Percentiles rank a stretch among this genome's conserved stretches.
Evolutionary conservation across 768 basidiomycete species (phyloP).

Genomic region (Collybia nuda): DNA sequence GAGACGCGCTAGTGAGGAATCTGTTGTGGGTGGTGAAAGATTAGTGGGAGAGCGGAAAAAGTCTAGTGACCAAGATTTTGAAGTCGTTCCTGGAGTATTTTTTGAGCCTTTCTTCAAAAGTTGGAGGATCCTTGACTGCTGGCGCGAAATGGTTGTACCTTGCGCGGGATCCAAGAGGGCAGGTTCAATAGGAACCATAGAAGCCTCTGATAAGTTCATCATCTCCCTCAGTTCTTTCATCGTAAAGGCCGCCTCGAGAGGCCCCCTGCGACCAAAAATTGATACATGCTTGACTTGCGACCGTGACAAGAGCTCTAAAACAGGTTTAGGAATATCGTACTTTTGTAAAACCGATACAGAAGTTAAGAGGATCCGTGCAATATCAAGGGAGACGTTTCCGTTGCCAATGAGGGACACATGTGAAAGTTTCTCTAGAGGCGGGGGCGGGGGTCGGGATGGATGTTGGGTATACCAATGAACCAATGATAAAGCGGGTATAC

Average conservation of each 20-base stretch:
- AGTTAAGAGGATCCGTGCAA: slow-evolving; percentile 87
- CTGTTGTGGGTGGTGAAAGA: slow-evolving; percentile 28
- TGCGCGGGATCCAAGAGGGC: slow-evolving; percentile 38
- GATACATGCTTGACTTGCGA: slow-evolving; percentile 75
- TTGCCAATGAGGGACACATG: slow-evolving; percentile 90
- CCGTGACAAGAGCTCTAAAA: slow-evolving; percentile 62
- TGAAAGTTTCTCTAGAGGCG: slow-evolving; percentile 59
- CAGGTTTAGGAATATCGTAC: slow-evolving; percentile 78
- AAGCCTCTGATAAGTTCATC: slow-evolving; percentile 59
- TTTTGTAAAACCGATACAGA: slow-evolving; percentile 55
- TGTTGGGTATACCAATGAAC: slow-evolving; percentile 98
- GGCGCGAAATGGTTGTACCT: slow-evolving; percentile 44
- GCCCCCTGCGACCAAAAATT: slow-evolving; percentile 84
- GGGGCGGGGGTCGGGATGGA: slow-evolving; percentile 63
- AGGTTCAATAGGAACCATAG: slow-evolving; percentile 62
- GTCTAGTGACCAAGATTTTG: slow-evolving; percentile 77
- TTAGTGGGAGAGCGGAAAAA: slow-evolving; percentile 76
- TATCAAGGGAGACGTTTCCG: slow-evolving; percentile 92
- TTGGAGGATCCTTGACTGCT: slow-evolving; percentile 66
- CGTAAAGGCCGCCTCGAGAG: slow-evolving; percentile 86
- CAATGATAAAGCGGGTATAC: slow-evolving; percentile 77
- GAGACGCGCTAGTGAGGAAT: slow-evolving; percentile 35
- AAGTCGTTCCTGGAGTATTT: slow-evolving; percentile 43
- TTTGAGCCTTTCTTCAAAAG: slow-evolving; percentile 67
- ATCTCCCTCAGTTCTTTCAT: slow-evolving; percentile 93